Base-by-base conservation (phyloP, 1,284 basidiomycete genomes). In the Pseudozyma sp. region DNA sequence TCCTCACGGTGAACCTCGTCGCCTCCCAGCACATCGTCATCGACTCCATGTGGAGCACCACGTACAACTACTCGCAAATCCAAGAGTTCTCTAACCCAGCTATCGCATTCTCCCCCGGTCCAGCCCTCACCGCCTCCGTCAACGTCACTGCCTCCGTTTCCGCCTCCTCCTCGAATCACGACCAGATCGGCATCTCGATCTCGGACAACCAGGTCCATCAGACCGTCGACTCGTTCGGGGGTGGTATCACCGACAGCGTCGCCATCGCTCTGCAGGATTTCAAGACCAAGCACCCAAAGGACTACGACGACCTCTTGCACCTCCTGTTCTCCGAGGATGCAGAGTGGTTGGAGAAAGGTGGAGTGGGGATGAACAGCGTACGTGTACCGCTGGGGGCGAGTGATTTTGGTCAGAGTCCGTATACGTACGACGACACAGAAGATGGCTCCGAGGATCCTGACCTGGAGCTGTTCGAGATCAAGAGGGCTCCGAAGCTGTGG, bases 351-450 rank as follows among this genome's bases (percentile, higher is more conserved):
- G 34, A 17, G 1, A 42, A 56, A 8, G 78, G 78, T 9, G 78
- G 78, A 35, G 55, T 64, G 5, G 76, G 64, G 4, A 44, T 79
- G 37, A 79, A 62, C 54, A 50, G 55, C 5, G 62, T 72, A 3
- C 65, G 78, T 47, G 75, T 71, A 1, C 78, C 78, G 0, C 54
- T 79, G 14, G 78, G 78, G n/a, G 74, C 75, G 3, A 56, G 61
- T 37, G 78, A 79, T 33, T 79, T 79, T 43, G 74, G 72, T 16
- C 39, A 54, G 4, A 42, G 49, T 1, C 67, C 69, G 3, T 79
- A 79, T 65, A 68, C 78, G 2, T 79, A 76, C 29, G 72, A 76
- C 47, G 78, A 79, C 40, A 79, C 76, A 0, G 56, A 47, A n/a
- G 78, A 79, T 52, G 69, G 67, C 2, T 70, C 68, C 0, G 42